Evolutionary conservation across 495 filamentous ascomycete species (phyloP), one percentile per base, ranked within the genome.

Genomic region (Geoglossum glabrum): DNA sequence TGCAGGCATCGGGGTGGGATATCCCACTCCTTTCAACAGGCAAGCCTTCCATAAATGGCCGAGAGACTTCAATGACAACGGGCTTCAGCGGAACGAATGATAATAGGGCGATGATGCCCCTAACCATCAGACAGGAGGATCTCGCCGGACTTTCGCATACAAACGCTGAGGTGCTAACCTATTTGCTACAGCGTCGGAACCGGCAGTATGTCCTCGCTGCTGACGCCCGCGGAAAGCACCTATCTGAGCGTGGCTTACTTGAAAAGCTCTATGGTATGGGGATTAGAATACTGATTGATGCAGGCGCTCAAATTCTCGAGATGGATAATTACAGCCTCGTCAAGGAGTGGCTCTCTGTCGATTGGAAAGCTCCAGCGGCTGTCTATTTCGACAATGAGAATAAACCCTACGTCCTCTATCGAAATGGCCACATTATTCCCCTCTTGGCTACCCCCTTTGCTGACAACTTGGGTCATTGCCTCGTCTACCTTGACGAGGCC

Each of bases 401-500:
- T 33, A 68, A 73, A 17, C 57, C 73, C 0, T 69, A 58, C 4
- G 76, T 82, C 0, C 19, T 76, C 0, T 70, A 76, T 57, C 69
- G 73, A 13, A 65, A 68, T 27, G 76, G 76, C 0, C 67, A 57
- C 0, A 54, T 0, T 0, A 76, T 83, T 56, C 66, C 68, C 0
- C 68, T 89, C 4, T 69, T 75, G 7, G 69, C 68, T 0, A 88
- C 86, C 0, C 73, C 83, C 0, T 90, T 78, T 63, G 62, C 70
- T 0, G 68, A 74, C 9, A 75, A 82, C 11, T 70, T 87, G 28
- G 79, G 77, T 11, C 60, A 65, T 0, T 90, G 84, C 61, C 68
- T 86, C 0, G 77, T 90, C 0, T 90, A 82, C 62, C 71, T 90
- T 1, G 86, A 89, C 52, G 79, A 92, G 60, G 77, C 77, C 0